Conservation (phyloP, 2,329 filamentous ascomycete genomes). For the Claviceps quebecensis region DNA sequence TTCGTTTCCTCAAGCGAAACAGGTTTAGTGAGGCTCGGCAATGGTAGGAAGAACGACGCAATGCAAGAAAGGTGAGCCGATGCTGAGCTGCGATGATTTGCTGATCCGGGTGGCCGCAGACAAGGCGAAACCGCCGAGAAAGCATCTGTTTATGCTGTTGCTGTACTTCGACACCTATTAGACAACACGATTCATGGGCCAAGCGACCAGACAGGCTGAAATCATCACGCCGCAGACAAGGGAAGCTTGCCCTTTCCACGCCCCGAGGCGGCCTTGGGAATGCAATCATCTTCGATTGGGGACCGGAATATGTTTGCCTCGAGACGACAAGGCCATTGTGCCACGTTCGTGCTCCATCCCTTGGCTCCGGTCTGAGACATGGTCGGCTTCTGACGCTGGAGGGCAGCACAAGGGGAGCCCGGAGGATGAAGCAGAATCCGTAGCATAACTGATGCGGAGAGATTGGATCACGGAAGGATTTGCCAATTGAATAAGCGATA, state of each 20-base stretch:
- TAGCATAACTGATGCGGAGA: too few species aligned
- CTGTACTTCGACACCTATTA: too few species aligned
- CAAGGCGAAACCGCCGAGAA: neutral
- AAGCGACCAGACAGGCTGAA: neutral
- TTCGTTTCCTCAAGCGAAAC: neutral
- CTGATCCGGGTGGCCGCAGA: neutral
- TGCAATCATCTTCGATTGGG: neutral
- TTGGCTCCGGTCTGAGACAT: neutral
- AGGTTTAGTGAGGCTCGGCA: neutral
- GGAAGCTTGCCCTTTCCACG: neutral
- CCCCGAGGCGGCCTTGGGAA: neutral
- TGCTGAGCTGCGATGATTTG: neutral
- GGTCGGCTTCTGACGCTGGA: neutral
- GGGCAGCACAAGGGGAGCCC: neutral
- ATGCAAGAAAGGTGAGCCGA: neutral
- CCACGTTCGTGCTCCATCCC: neutral
- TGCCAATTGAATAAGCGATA: too few species aligned
- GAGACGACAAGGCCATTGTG: neutral
- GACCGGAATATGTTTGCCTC: neutral
- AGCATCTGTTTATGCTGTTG: too few species aligned
- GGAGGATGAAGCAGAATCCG: too few species aligned
- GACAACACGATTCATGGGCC: neutral
- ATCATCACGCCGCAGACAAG: neutral
- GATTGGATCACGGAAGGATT: too few species aligned
- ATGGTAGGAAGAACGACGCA: neutral